phyloP scores from a whole-genome alignment of 345 rosid species.

The Triadica sebifera region DNA sequence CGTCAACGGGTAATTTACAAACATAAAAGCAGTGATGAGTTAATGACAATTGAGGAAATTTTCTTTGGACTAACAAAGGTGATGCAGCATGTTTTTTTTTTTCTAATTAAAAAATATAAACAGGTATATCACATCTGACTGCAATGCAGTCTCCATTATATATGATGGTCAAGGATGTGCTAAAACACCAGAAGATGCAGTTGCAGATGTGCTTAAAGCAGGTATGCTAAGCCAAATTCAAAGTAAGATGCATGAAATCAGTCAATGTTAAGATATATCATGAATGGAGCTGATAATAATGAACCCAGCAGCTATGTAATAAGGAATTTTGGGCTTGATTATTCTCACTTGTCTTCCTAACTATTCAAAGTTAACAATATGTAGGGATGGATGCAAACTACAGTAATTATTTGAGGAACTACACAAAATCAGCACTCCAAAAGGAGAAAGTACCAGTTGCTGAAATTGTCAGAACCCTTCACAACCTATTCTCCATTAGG shows the following conservation, averaged over 20 bases:
- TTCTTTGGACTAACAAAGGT: not conserved
- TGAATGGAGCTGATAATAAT: no score
- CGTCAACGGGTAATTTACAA: conserved; percentile 53
- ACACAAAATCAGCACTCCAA: conserved; percentile 65
- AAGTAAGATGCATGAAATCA: no score
- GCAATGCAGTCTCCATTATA: conserved; percentile 77
- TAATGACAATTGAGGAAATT: not conserved
- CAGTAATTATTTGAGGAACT: conserved; percentile 58
- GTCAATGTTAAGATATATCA: no score
- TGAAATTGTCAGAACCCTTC: conserved; percentile 67
- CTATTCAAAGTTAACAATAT: no score
- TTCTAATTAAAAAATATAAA: no score
- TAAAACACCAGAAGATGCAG: conserved; percentile 79
- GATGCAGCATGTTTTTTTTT: not conserved
- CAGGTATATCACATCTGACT: conserved; percentile 90
- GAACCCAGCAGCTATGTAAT: no score
- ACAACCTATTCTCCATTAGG: conserved; percentile 69
- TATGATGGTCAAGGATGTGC: conserved; percentile 57
- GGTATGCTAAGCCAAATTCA: not conserved
- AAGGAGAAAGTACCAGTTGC: conserved; percentile 56
- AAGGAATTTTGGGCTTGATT: not conserved
- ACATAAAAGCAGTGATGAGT: not conserved
- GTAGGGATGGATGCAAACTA: conserved; percentile 92
- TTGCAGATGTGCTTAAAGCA: conserved; percentile 41
- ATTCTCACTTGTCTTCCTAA: not conserved